Evolutionary conservation across 305 asterid genomes (phyloP).

Genomic region (Rubia balearica): DNA sequence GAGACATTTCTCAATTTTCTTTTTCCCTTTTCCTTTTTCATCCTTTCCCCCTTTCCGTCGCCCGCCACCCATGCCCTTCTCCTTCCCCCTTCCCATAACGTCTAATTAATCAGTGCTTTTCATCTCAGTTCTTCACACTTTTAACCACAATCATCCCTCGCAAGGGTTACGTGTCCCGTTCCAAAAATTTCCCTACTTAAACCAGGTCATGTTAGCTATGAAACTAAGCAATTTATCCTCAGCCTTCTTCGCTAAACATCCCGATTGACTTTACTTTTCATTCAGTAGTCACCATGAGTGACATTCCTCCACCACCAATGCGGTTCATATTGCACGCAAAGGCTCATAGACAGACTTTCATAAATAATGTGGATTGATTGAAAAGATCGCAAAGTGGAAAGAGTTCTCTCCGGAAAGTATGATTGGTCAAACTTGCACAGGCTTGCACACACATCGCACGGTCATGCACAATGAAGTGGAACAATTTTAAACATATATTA

Average conservation of each 20-base stretch:
- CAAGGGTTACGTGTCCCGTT: slow-evolving; percentile 60
- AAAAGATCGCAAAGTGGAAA: too few relatives aligned
- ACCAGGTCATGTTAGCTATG: not conserved
- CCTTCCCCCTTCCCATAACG: slow-evolving; percentile 8
- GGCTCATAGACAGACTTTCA: too few relatives aligned
- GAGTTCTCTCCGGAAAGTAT: not conserved
- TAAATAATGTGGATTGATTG: too few relatives aligned
- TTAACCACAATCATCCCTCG: slow-evolving; percentile 34
- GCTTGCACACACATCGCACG: too few relatives aligned
- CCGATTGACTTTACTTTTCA: not conserved
- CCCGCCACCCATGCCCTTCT: too few relatives aligned
- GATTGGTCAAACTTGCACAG: too few relatives aligned
- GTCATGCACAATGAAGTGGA: too few relatives aligned
- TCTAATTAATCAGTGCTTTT: slow-evolving; percentile 8
- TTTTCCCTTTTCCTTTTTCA: too few relatives aligned
- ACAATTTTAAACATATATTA: too few relatives aligned
- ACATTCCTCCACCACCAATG: not conserved
- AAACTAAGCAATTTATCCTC: not conserved
- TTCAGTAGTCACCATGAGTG: not conserved
- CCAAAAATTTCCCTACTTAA: slow-evolving; percentile 29
- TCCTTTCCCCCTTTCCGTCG: too few relatives aligned
- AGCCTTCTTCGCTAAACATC: slow-evolving; percentile 12
- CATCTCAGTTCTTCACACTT: slow-evolving; percentile 1
- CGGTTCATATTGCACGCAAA: too few relatives aligned
- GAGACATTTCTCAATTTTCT: too few relatives aligned